These are phyloP conservation scores for Mortierella sp. DNA, from an alignment of 371 early-diverging fungal species.

Conservation along the genomic window DNA sequence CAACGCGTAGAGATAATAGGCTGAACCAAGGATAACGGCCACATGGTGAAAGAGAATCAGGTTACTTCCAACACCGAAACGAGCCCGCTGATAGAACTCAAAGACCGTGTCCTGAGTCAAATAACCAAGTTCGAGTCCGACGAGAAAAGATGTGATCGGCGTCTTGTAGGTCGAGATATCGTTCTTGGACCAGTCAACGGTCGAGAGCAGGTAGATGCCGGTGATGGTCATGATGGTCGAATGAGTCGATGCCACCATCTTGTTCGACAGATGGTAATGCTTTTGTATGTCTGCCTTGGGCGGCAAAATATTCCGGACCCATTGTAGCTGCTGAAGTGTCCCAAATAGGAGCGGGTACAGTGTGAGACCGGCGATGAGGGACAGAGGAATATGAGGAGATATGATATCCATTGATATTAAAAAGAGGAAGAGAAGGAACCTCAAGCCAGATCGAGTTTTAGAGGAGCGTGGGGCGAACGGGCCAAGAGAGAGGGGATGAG, in stretches of 20 bases:
- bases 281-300: slow-evolving; percentile 41
- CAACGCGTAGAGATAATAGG: slow-evolving; percentile 38
- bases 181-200: slow-evolving; percentile 48
- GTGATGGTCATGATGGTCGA: slow-evolving; percentile 47
- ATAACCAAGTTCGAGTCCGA: slow-evolving; percentile 54
- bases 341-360: slow-evolving; percentile 41
- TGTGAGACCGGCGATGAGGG: slow-evolving; percentile 36
- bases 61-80: slow-evolving; percentile 51
- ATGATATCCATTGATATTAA: slow-evolving; percentile 20
- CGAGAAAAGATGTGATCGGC: slow-evolving; percentile 44
- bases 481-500: too few relatives aligned
- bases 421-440: not conserved
- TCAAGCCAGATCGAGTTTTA: too few relatives aligned
- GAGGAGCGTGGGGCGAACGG: too few relatives aligned
- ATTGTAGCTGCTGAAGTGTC: slow-evolving; percentile 19
- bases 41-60: slow-evolving; percentile 53
- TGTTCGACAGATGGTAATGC: slow-evolving; percentile 48
- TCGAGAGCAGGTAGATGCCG: slow-evolving; percentile 34
- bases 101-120: slow-evolving; percentile 48
- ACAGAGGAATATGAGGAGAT: slow-evolving; percentile 40
- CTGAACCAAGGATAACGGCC: slow-evolving; percentile 38
- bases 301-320: slow-evolving; percentile 35
- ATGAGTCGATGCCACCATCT: slow-evolving; percentile 48
- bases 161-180: slow-evolving; percentile 47
- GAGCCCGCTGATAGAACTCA: slow-evolving; percentile 45